phyloP scores from a whole-genome alignment of 2,329 filamentous ascomycete genomes.

The Aspergillus novofumigatus region DNA sequence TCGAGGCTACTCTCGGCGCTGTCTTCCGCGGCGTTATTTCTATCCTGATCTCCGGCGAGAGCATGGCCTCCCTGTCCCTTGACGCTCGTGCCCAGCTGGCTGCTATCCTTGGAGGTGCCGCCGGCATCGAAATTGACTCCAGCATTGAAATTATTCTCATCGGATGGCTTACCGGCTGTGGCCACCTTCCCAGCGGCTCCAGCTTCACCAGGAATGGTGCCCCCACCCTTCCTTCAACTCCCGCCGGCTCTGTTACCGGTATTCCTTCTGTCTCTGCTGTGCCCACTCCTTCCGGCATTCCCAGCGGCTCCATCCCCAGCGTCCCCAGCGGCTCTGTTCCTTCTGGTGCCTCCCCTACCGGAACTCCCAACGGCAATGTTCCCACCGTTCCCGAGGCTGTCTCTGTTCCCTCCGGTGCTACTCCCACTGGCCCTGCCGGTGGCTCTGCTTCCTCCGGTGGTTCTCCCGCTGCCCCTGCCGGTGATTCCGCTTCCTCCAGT shows the following conservation, averaged over 20 bases:
- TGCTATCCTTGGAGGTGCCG: conserved; percentile 31
- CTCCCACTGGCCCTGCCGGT: conserved; percentile 3
- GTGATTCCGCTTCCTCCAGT: too few relatives aligned
- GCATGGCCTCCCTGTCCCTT: conserved; percentile 28
- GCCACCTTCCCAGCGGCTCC: conserved; percentile 18
- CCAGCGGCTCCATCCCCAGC: background rate
- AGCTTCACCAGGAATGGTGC: conserved; percentile 10
- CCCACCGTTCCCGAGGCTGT: conserved; percentile 7
- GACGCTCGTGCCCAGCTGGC: conserved; percentile 33
- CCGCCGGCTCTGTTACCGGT: background rate
- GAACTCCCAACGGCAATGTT: conserved; percentile 8
- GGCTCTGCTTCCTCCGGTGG: conserved; percentile 3
- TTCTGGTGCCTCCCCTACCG: background rate
- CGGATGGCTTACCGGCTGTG: conserved; percentile 33
- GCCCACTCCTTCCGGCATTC: conserved; percentile 1
- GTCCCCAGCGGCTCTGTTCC: background rate
- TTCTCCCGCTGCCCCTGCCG: background rate
- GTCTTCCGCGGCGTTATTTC: conserved; percentile 30
- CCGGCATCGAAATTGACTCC: conserved; percentile 48
- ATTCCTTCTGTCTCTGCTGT: conserved; percentile 1
- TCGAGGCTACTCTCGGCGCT: conserved; percentile 25
- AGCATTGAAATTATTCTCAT: conserved; percentile 52
- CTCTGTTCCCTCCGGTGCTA: background rate
- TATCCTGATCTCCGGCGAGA: conserved; percentile 29
- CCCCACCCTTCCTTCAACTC: conserved; percentile 3